Evolutionary conservation across 2,329 filamentous ascomycete genomes (phyloP).

Genomic region (Balansia obtecta): DNA sequence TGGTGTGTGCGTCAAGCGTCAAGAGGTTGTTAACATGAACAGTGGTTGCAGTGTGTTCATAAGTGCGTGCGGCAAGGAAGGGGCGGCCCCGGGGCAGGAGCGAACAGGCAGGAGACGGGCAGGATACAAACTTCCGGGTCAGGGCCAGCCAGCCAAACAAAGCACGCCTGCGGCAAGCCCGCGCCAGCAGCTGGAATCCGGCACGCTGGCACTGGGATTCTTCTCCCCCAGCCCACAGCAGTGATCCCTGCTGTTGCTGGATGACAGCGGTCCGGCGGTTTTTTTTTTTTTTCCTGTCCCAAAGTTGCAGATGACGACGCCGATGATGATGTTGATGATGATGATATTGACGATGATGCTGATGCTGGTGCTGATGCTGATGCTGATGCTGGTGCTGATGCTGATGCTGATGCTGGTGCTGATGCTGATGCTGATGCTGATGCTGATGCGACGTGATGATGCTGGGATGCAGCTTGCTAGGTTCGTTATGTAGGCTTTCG

Average conservation of each 20-base stretch:
- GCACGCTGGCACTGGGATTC: background rate
- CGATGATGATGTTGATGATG: too few relatives aligned
- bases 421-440: too few relatives aligned
- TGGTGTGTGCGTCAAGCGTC: background rate
- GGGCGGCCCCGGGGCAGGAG: background rate
- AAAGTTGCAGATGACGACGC: background rate
- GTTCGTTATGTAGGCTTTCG: too few relatives aligned
- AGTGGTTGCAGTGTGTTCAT: too few relatives aligned
- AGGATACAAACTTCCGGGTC: too few relatives aligned
- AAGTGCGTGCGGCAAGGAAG: background rate
- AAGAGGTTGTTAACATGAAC: background rate
- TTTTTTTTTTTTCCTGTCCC: background rate
- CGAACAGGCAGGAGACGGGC: background rate
- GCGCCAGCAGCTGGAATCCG: background rate
- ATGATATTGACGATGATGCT: too few relatives aligned
- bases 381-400: too few relatives aligned
- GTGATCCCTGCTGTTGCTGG: background rate
- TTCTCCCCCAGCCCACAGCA: background rate
- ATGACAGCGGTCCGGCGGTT: background rate
- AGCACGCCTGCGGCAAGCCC: background rate
- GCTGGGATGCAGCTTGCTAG: too few relatives aligned
- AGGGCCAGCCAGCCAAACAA: background rate
- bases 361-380: too few relatives aligned
- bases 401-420: too few relatives aligned
- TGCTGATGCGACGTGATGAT: too few relatives aligned